Evolutionary conservation across 1,284 basidiomycete genomes (phyloP).

Genomic region (Cryptococcus sp.): DNA sequence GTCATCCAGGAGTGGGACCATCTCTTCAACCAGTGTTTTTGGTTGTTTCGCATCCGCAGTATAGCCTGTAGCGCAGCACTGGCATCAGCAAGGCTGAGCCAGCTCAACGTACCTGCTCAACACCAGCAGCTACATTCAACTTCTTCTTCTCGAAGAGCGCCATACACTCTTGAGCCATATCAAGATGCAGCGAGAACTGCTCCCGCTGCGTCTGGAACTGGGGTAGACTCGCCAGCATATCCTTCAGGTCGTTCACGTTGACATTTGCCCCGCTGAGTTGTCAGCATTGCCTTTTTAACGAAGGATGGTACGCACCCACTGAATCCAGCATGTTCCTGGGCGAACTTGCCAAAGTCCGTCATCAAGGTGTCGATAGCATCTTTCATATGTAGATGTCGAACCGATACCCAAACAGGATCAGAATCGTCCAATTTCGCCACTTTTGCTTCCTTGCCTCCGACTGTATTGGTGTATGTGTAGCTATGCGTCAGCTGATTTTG

Average conservation of each 20-base stretch:
- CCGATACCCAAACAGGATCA: conserved; percentile 85
- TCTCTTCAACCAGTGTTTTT: conserved; percentile 91
- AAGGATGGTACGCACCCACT: conserved; percentile 49
- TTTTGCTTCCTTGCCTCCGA: conserved; percentile 81
- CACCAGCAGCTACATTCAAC: conserved; percentile 76
- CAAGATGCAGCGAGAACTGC: conserved; percentile 91
- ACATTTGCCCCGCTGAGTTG: conserved; percentile 58
- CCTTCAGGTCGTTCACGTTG: conserved; percentile 95
- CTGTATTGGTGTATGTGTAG: conserved; percentile 75
- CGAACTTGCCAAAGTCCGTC: conserved; percentile 86
- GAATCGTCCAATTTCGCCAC: conserved; percentile 75
- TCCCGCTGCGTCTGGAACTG: conserved; percentile 95
- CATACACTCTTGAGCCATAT: conserved; percentile 98
- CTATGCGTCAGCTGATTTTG: conserved; percentile 45
- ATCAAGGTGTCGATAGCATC: conserved; percentile 97
- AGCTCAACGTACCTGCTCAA: conserved; percentile 72
- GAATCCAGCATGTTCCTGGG: conserved; percentile 89
- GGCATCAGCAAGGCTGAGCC: background rate
- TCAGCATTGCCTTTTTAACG: background rate
- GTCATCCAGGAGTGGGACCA: conserved; percentile 93
- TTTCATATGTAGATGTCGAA: conserved; percentile 96
- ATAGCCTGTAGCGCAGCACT: conserved; percentile 87
- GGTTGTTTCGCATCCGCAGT: conserved; percentile 86
- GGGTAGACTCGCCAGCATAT: conserved; percentile 93
- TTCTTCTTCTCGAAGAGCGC: conserved; percentile 82